These are phyloP conservation scores for Staphylotrichum longicolle DNA, from an alignment of 495 filamentous ascomycete species.

Conservation along the genomic window DNA sequence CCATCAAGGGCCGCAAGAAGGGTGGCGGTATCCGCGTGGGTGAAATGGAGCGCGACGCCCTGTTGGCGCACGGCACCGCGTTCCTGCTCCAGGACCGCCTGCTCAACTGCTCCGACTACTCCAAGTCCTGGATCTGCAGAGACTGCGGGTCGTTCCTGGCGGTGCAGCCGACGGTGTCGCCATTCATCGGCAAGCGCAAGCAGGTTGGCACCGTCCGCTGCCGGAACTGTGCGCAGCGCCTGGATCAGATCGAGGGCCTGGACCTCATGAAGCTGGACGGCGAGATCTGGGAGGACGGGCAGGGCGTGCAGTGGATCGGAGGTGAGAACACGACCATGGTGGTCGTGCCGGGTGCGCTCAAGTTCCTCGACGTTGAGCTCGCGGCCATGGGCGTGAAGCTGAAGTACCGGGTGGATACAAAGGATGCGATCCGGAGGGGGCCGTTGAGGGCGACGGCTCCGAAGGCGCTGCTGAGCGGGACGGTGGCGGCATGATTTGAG, in stretches of 20 bases:
- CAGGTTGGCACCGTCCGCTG: conserved; percentile 66
- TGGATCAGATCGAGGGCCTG: conserved; percentile 53
- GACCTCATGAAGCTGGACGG: conserved; percentile 60
- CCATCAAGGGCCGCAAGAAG: conserved; percentile 92
- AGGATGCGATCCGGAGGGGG: conserved; percentile 46
- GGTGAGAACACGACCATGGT: conserved; percentile 88
- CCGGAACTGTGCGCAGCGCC: conserved; percentile 69
- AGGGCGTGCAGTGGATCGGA: conserved; percentile 75
- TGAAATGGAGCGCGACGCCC: conserved; percentile 96
- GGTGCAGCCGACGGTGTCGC: conserved; percentile 72
- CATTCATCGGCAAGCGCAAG: conserved; percentile 59
- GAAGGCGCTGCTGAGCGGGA: conserved; percentile 20
- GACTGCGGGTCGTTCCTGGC: conserved; percentile 85
- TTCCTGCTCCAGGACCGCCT: conserved; percentile 94
- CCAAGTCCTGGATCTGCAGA: conserved; percentile 81
- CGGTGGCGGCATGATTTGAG: conserved; percentile 20
- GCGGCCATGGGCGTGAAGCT: conserved; percentile 60
- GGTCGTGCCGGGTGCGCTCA: conserved; percentile 86
- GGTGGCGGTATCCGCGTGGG: conserved; percentile 98
- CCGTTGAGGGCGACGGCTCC: conserved; percentile 31
- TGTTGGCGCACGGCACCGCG: conserved; percentile 91
- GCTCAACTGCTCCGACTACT: conserved; percentile 93
- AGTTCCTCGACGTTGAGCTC: conserved; percentile 91
- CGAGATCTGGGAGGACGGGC: conserved; percentile 88
- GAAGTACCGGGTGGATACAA: conserved; percentile 70